These are phyloP conservation scores for Polychytrium aggregatum DNA, from an alignment of 192 early-diverging fungal species.

Conservation along the genomic window DNA sequence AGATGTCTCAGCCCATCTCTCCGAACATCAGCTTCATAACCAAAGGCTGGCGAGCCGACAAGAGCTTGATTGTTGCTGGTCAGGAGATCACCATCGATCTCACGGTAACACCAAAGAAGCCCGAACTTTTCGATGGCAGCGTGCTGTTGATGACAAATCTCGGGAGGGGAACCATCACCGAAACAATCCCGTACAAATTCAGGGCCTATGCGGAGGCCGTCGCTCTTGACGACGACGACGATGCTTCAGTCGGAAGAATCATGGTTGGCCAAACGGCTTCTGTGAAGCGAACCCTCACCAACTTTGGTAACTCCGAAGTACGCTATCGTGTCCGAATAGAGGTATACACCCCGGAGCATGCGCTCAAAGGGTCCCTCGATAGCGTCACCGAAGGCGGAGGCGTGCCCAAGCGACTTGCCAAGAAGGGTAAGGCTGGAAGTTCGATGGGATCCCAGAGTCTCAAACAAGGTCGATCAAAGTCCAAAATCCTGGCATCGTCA, in stretches of 20 bases:
- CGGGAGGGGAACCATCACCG: constrained; percentile 15
- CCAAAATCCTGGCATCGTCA: too few species aligned
- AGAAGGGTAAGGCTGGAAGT: too few species aligned
- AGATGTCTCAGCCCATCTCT: constrained; percentile 6
- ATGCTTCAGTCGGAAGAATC: constrained; percentile 37
- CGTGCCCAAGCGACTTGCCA: too few species aligned
- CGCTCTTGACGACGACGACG: constrained; percentile 27
- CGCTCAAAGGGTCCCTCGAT: constrained; percentile 5
- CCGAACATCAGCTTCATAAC: constrained; percentile 6
- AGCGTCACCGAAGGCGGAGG: constrained; percentile 1
- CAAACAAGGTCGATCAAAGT: too few species aligned
- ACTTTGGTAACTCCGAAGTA: constrained; percentile 30
- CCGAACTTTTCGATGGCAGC: constrained; percentile 14
- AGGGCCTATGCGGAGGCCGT: constrained; percentile 34
- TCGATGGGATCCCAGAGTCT: too few species aligned
- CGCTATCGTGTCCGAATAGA: constrained; percentile 36
- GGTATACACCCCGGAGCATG: neutral
- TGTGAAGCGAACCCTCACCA: constrained; percentile 22
- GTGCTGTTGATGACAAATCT: constrained; percentile 27
- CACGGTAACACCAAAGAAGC: constrained; percentile 18
- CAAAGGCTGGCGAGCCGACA: neutral
- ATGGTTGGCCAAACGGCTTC: constrained; percentile 31
- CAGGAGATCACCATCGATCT: constrained; percentile 13
- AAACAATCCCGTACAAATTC: constrained; percentile 27
- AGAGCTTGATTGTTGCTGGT: constrained; percentile 6